These are phyloP conservation scores for Trichomonas vaginalis DNA, from an alignment of 208 protist genomes.

Conservation along the genomic window DNA sequence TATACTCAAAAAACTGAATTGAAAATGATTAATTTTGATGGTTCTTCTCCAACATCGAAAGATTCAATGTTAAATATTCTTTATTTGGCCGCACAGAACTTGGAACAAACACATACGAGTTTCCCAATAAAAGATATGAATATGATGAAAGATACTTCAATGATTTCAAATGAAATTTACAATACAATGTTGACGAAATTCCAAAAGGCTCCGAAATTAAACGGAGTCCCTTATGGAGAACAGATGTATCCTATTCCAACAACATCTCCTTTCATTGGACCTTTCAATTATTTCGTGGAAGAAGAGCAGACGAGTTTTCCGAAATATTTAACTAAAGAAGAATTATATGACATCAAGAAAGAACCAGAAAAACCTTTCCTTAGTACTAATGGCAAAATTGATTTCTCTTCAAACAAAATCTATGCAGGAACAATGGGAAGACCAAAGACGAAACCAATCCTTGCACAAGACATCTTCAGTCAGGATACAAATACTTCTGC, in stretches of 20 bases:
- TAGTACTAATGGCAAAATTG: background rate
- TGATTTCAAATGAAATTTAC: background rate
- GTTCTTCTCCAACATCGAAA: background rate
- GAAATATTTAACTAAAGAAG: background rate
- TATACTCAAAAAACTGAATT: background rate
- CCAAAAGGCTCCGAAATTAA: background rate
- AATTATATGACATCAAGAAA: background rate
- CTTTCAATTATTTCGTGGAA: background rate
- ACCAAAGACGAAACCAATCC: background rate
- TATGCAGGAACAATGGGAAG: background rate
- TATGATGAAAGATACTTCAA: background rate
- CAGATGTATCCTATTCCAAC: background rate
- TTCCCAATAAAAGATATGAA: background rate
- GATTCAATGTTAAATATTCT: background rate
- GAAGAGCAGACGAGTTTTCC: background rate
- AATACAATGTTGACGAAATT: background rate
- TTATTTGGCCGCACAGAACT: background rate
- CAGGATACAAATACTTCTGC: background rate
- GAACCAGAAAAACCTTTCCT: background rate
- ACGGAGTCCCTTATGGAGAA: background rate
- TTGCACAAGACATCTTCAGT: background rate
- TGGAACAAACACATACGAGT: background rate
- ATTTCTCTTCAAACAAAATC: background rate
- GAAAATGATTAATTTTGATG: background rate
- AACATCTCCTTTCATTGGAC: background rate